Evolutionary conservation across 1,284 basidiomycete species (phyloP).

Genomic region (Cystobasidium slooffiae): DNA sequence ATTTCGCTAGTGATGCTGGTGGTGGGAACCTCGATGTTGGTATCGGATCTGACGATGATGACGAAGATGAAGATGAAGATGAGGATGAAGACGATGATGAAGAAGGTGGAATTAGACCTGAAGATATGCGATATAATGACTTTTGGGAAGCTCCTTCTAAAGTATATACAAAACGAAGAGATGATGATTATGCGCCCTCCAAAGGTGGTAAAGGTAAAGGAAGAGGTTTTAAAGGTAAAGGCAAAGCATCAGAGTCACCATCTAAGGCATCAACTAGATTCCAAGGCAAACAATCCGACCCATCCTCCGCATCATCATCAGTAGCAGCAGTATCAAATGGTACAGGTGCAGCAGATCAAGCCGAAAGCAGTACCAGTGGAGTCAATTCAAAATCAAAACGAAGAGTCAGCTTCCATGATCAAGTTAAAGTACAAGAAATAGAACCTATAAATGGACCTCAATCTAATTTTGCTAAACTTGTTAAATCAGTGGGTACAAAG

Average conservation of each 20-base stretch:
- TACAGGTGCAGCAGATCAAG: background rate
- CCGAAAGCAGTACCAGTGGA: background rate
- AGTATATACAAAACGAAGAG: conserved; percentile 55
- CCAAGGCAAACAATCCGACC: background rate
- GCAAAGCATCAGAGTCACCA: conserved; percentile 2
- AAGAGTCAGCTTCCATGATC: conserved; percentile 75
- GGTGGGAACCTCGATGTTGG: conserved; percentile 17
- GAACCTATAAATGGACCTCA: conserved; percentile 48
- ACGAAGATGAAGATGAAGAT: conserved; percentile 36
- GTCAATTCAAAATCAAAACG: conserved; percentile 4
- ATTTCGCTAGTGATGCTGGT: conserved; percentile 49
- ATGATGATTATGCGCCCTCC: conserved; percentile 52
- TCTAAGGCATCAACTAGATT: background rate
- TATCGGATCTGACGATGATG: conserved; percentile 33
- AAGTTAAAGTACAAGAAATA: conserved; percentile 73
- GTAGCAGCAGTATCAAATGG: background rate
- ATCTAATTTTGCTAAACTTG: conserved; percentile 46
- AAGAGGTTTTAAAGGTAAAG: conserved; percentile 47
- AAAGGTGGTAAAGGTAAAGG: conserved; percentile 56
- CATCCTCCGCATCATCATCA: background rate
- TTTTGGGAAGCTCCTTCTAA: conserved; percentile 34
- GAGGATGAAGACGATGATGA: conserved; percentile 47
- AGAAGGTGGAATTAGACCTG: conserved; percentile 48
- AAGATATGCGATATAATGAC: conserved; percentile 52
- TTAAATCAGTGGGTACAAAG: conserved; percentile 42